Evolutionary conservation across 305 asterid species (phyloP), one percentile per base, ranked within the genome.

Genomic region (Nicotiana rustica): DNA sequence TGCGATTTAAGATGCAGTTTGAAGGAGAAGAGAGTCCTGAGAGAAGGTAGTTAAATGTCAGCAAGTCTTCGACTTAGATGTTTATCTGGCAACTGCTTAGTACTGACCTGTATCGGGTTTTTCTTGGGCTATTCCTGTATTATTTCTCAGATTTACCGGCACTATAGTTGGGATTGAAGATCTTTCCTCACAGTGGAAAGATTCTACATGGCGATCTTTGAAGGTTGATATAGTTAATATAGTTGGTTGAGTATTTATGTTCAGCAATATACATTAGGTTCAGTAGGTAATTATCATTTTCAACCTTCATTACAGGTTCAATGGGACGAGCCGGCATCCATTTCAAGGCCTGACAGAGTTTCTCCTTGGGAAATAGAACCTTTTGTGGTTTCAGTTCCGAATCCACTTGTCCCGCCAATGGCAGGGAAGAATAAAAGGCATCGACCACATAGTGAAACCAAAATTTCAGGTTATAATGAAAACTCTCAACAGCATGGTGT

Each of bases 341-440:
- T 96, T 84, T 47, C 87, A 10, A 88, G 98, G 81, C 97, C 98
- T 9, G 97, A 93, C 17, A 89, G 95, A 90, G 98, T 96, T 87
- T 96, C 99, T 80, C 97, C 98, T 15, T 96, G 99, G 99, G 99
- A 96, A 86, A 95, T 96, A 35, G 97, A 96, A 85, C 97, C 97
- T 56, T 95, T 92, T 78, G 96, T 92, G 71, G 88, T 92, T 29
- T 84, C 97, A 7, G 21, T 87, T 41, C 95, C 98, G 33, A 44
- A 91, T 5, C 71, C 83, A 67, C 85, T 88, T 19, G 85, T 76
- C 80, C 97, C 84, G 84, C 88, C 97, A 57, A 86, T 82, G 14
- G 5, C 84, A 10, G 80, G 83, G 73, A 94, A 92, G 89, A 88
- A 89, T 88, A 95, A 95, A 88, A 89, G 98, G 89, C 90, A 78